Conservation (phyloP, 73 alveolate genomes). For the Breviolum minutum region DNA sequence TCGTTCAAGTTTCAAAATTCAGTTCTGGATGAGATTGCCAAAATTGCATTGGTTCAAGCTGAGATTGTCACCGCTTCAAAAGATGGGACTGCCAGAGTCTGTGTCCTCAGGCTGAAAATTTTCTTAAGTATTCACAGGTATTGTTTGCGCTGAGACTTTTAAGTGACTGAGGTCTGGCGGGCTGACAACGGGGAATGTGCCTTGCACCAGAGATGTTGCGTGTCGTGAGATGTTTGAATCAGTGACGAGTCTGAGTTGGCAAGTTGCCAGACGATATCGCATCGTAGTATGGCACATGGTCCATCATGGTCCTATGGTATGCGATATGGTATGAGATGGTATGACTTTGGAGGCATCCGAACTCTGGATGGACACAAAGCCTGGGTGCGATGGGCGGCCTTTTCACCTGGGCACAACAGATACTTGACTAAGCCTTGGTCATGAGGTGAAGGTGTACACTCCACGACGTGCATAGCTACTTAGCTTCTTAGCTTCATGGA, state of each 20-base stretch:
- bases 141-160: background rate
- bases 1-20: background rate
- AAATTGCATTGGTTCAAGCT: background rate
- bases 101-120: background rate
- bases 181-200: conserved; percentile 79
- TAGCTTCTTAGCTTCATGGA: background rate
- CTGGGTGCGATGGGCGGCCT: conserved; percentile 93
- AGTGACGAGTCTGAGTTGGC: background rate
- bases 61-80: conserved; percentile 87
- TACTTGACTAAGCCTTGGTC: background rate
- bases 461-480: too few relatives aligned
- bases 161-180: conserved; percentile 50
- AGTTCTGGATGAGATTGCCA: background rate
- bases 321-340: background rate
- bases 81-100: conserved; percentile 72
- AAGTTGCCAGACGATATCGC: background rate
- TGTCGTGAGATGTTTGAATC: background rate
- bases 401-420: conserved; percentile 38
- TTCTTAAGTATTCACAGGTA: too few relatives aligned
- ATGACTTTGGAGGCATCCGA: conserved; percentile 37
- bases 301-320: background rate
- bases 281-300: background rate
- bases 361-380: conserved; percentile 88
- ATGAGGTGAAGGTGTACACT: background rate
- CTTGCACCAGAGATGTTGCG: background rate